Evolutionary conservation across 352 stramenopile genomes (phyloP), one percentile per base, ranked within the genome.

Genomic region (Phytophthora colocasiae): DNA sequence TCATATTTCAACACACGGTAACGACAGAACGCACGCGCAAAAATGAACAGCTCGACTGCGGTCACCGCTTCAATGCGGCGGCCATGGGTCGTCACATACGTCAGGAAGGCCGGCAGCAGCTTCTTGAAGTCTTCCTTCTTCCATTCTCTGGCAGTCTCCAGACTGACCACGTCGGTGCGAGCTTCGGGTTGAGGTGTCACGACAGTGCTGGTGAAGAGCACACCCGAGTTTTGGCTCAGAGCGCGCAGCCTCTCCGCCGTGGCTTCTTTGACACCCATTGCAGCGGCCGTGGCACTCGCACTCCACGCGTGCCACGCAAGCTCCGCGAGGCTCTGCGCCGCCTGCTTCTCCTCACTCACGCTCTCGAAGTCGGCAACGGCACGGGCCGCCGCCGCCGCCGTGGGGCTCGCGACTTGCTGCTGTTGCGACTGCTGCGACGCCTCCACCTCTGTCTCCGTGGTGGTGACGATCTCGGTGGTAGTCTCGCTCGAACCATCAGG

Each of bases 1-100:
- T 50, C 29, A 44, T 54, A 38, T 7, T 66, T 64, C 17, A 81
- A 63, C 61, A 81, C 36, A 57, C 63, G 66, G 43, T 66, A 78
- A 58, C 69, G 69, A 27, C 69, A 79, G 69, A 83, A 83, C 26
- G 68, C 63, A 71, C 74, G 74, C 53, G 74, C 74, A 61, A 73
- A 75, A 53, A 77, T 60, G 49, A 80, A 79, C 32, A 80, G 52
- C 45, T 83, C 67, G n/a, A 72, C 62, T 12, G 67, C 65, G 29
- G 66, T 76, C 60, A 83, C 40, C 31, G 56, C 58, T 60, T 77
- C 58, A 43, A 75, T 69, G 52, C 58, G 60, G 52, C 72, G 70
- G 11, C 67, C 67, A 46, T 71, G 65, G 26, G 54, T 60, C 22
- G 43, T 60, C 39, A 83, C 52, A 65, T 76, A 83, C 44, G 50